Conservation (phyloP, 75 land plant genomes). For the Pinus albicaulis region DNA sequence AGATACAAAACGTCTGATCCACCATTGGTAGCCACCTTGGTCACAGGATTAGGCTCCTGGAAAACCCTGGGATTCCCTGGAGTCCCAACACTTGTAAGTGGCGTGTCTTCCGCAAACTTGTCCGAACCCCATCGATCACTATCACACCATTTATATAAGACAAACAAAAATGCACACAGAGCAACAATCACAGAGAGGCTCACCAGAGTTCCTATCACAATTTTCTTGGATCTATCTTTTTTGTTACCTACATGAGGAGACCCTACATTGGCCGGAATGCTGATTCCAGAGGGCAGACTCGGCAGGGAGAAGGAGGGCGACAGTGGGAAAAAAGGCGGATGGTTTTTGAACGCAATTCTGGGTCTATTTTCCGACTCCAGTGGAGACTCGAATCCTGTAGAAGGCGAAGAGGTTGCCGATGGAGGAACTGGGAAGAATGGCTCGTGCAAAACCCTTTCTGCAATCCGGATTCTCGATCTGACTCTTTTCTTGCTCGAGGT, state of each 20-base stretch:
- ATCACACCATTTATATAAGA: background rate
- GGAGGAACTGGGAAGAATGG: constrained; percentile 1
- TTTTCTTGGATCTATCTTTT: background rate
- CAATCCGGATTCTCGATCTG: background rate
- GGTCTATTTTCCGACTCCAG: background rate
- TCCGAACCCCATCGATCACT: background rate
- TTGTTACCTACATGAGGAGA: background rate
- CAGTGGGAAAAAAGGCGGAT: background rate
- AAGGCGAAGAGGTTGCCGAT: background rate
- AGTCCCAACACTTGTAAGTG: background rate
- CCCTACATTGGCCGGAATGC: background rate
- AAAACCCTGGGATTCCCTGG: background rate
- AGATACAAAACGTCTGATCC: constrained; percentile 1
- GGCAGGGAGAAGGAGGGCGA: background rate
- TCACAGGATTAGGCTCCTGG: background rate
- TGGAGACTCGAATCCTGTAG: background rate
- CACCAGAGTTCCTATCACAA: background rate
- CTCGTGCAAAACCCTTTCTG: constrained; percentile 4
- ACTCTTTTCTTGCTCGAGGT: background rate
- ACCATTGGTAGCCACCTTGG: constrained; percentile 3
- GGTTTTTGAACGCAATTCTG: background rate
- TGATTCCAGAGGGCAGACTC: background rate
- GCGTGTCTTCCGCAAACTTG: background rate
- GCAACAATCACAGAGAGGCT: background rate
- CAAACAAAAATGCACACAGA: background rate